A percentile compares a stretch with the other conserved stretches of the same genome.
These are phyloP conservation scores for Chaetomiaceae sp. DNA, from an alignment of 2,329 filamentous ascomycete genomes.

Conservation along the genomic window DNA sequence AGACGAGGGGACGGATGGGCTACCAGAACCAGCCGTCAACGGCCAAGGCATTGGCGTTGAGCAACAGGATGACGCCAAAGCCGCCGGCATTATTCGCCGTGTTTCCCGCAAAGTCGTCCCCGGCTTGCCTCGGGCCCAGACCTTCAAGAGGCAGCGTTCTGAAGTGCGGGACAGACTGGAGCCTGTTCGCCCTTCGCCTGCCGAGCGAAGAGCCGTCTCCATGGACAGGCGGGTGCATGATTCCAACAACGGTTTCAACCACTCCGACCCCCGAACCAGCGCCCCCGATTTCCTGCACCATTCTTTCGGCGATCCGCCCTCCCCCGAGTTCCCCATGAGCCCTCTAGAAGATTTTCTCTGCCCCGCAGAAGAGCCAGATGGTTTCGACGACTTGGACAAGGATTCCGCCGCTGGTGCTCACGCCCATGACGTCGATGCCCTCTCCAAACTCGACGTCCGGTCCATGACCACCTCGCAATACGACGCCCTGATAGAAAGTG, in stretches of 20 bases:
- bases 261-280: conserved; percentile 43
- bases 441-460: conserved; percentile 39
- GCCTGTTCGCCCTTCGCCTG: conserved; percentile 57
- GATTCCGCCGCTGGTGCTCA: background rate
- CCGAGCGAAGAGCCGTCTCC: conserved; percentile 69
- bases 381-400: conserved; percentile 9
- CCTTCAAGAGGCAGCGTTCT: conserved; percentile 78
- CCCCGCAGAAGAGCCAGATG: conserved; percentile 21
- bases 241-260: conserved; percentile 32
- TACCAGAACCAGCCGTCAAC: conserved; percentile 13
- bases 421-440: conserved; percentile 25
- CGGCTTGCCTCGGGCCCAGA: conserved; percentile 69
- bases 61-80: conserved; percentile 31
- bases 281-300: conserved; percentile 43
- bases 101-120: conserved; percentile 64
- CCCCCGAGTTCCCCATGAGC: conserved; percentile 31
- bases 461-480: conserved; percentile 53
- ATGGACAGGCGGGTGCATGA: conserved; percentile 48
- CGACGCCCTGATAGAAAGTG: conserved; percentile 65
- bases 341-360: conserved; percentile 33
- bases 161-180: conserved; percentile 71
- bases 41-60: conserved; percentile 15
- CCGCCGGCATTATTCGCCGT: conserved; percentile 40
- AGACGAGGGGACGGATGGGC: conserved; percentile 21
- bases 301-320: conserved; percentile 26